Evolutionary conservation across 192 early-diverging fungal species (phyloP).

Genomic region (Backusella sp.): DNA sequence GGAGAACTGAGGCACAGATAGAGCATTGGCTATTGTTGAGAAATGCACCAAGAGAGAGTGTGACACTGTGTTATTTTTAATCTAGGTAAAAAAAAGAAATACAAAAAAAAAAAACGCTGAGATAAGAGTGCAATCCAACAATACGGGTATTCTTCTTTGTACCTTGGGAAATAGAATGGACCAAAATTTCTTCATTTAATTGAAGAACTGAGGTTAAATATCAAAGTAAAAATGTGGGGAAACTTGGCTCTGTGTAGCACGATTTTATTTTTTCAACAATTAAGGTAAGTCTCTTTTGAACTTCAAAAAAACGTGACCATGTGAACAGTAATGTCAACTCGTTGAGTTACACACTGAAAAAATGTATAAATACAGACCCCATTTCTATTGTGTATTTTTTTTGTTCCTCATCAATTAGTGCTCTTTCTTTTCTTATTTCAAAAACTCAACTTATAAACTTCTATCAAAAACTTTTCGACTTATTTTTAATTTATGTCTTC

Average conservation of each 20-base stretch:
- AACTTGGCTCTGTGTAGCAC: neutral
- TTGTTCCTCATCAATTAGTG: neutral
- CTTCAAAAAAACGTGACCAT: constrained; percentile 5
- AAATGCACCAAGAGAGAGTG: neutral
- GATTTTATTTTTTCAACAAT: neutral
- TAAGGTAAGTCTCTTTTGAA: neutral
- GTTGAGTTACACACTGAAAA: neutral
- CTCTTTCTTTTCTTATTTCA: neutral
- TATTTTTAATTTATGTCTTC: neutral
- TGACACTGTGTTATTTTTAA: neutral
- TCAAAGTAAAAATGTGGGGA: neutral
- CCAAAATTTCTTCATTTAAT: neutral
- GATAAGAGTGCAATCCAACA: neutral
- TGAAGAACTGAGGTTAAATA: neutral
- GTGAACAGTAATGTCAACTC: neutral
- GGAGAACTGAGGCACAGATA: neutral
- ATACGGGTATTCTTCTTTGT: neutral
- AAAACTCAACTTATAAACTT: neutral
- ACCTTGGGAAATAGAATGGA: constrained; percentile 4
- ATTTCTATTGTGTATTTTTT: constrained; percentile 7
- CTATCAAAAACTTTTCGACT: neutral
- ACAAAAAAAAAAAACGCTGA: too few species aligned
- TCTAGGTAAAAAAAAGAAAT: neutral
- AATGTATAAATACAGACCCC: neutral
- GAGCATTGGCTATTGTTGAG: neutral